Conservation (phyloP, 2,329 filamentous ascomycete genomes). For the Cryphonectria japonica region DNA sequence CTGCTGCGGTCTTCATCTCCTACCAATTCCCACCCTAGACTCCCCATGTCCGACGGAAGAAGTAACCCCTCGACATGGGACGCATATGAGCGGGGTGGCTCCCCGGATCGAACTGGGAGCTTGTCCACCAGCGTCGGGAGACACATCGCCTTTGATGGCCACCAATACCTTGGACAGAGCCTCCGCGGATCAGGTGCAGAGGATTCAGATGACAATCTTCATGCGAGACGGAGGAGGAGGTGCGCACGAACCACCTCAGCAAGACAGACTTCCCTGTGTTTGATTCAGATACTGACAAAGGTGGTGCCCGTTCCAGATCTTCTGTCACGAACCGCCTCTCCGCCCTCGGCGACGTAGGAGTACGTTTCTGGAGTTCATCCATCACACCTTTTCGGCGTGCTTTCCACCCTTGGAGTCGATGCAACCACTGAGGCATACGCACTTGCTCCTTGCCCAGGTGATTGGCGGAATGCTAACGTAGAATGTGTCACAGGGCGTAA, state of each 20-base stretch:
- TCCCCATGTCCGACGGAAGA: slow-evolving; percentile 25
- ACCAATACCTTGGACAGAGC: slow-evolving; percentile 48
- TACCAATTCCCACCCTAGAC: neutral
- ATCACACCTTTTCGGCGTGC: no score
- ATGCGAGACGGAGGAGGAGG: slow-evolving; percentile 45
- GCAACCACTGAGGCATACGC: no score
- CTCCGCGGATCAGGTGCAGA: slow-evolving; percentile 41
- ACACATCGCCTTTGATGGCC: slow-evolving; percentile 49
- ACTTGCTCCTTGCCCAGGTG: neutral
- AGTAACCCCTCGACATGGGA: slow-evolving; percentile 50
- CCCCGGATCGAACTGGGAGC: slow-evolving; percentile 46
- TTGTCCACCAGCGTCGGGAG: slow-evolving; percentile 44
- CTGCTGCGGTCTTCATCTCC: no score
- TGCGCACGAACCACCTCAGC: slow-evolving; percentile 35
- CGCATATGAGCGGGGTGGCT: slow-evolving; percentile 49
- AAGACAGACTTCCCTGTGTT: neutral
- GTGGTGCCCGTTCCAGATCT: slow-evolving; percentile 46
- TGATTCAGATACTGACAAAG: slow-evolving; percentile 2
- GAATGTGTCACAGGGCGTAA: slow-evolving; percentile 62
- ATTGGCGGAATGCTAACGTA: neutral
- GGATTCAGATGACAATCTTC: slow-evolving; percentile 34
- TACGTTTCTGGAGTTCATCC: neutral
- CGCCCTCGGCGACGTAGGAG: slow-evolving; percentile 69
- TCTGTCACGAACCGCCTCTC: slow-evolving; percentile 62
- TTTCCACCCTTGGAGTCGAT: no score